phyloP scores from a whole-genome alignment of 768 basidiomycete genomes.

The Chlorophyllum brunneum region DNA sequence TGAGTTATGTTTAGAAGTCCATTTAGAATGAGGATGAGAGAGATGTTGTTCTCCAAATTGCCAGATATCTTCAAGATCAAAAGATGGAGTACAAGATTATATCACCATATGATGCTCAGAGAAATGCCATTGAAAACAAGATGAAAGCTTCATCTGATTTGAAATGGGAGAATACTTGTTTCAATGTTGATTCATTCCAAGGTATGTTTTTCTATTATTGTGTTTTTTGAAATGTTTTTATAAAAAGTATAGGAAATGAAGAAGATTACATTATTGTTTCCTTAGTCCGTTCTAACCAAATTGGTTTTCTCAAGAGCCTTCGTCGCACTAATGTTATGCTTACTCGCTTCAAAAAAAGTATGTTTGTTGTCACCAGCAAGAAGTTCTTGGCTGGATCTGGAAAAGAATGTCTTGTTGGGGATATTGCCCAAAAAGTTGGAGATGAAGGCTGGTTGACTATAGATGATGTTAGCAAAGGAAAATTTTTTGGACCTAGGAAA shows the following conservation, averaged over 20 bases:
- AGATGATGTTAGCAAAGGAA: constrained; percentile 35
- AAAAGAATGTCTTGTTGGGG: constrained; percentile 40
- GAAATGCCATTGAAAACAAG: constrained; percentile 49
- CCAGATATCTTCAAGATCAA: constrained; percentile 49
- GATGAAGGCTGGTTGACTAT: constrained; percentile 34
- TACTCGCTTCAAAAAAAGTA: constrained; percentile 70
- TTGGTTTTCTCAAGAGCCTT: constrained; percentile 65
- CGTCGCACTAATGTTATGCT: constrained; percentile 88
- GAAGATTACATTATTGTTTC: constrained; percentile 76
- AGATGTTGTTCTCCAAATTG: constrained; percentile 52
- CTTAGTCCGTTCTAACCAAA: constrained; percentile 53
- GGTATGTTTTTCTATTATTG: constrained; percentile 35
- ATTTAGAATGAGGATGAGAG: constrained; percentile 59
- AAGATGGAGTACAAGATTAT: constrained; percentile 58
- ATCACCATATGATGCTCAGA: constrained; percentile 79
- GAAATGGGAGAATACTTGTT: constrained; percentile 66
- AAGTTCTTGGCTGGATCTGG: constrained; percentile 58
- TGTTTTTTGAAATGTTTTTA: neutral
- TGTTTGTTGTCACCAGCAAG: constrained; percentile 68
- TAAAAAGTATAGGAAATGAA: constrained; percentile 69
- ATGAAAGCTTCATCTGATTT: constrained; percentile 48
- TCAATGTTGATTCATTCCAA: constrained; percentile 87
- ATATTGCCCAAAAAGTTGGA: constrained; percentile 34
- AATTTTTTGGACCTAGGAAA: constrained; percentile 8
- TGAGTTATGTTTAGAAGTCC: constrained; percentile 4